These are phyloP conservation scores for Hypoxylon sp. DNA, from an alignment of 2,329 filamentous ascomycete genomes.

Conservation along the genomic window DNA sequence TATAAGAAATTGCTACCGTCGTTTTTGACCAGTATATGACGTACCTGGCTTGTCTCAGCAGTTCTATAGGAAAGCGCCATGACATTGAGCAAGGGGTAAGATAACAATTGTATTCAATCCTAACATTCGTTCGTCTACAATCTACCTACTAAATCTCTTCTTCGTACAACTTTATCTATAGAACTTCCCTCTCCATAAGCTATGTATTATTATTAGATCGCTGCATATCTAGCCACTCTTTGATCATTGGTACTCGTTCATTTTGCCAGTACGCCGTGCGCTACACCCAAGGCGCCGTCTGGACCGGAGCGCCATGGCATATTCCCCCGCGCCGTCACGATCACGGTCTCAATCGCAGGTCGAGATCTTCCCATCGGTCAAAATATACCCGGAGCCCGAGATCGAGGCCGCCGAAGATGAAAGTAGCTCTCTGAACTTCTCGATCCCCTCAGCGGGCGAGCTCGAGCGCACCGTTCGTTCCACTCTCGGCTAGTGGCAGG, in stretches of 20 bases:
- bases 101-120: background rate
- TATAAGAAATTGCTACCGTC: no score
- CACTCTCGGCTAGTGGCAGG: slow-evolving; percentile 56
- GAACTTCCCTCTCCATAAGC: background rate
- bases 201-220: background rate
- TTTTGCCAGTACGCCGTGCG: background rate
- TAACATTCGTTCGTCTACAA: background rate
- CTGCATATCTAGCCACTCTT: background rate
- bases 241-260: background rate
- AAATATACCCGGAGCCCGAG: slow-evolving; percentile 19
- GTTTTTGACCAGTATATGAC: background rate
- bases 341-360: slow-evolving; percentile 2
- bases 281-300: no score
- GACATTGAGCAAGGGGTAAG: background rate
- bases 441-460: slow-evolving; percentile 44
- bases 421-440: slow-evolving; percentile 31
- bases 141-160: background rate
- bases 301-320: background rate
- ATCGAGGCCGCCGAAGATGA: slow-evolving; percentile 28
- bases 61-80: background rate
- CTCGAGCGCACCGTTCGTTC: slow-evolving; percentile 47
- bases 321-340: slow-evolving; percentile 3
- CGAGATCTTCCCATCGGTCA: slow-evolving; percentile 24
- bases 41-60: no score
- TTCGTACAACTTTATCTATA: background rate